Base-by-base conservation (phyloP, 2,329 filamentous ascomycete genomes). In the Apiospora malaysiana region DNA sequence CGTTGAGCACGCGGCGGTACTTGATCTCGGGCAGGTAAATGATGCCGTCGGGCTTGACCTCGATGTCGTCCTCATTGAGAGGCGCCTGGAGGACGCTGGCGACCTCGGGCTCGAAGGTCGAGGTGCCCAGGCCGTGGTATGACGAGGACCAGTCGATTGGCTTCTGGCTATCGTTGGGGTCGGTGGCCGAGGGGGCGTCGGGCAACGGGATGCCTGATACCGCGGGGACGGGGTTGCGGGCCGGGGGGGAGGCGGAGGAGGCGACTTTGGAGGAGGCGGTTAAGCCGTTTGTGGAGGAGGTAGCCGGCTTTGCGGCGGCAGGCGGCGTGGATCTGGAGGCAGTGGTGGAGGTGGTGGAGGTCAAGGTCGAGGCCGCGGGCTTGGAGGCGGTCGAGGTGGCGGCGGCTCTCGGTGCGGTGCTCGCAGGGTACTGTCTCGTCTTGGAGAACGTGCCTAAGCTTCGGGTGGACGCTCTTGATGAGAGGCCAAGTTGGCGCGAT, bases 1-100 rank as follows among this genome's bases (percentile, higher is more conserved):
- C 85, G 81, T 98, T 98, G 77, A 99, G 83, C 74, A 97, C 95
- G 73, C 95, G 87, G 63, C 96, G 87, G 84, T 99, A 99, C 84
- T 98, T 98, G 86, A 99, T 98, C 86, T 99, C 96, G 16, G 96
- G 96, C 71, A 99, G 86, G 81, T 98, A 99, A 72, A 98, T 86
- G 76, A 99, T 95, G 45, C 96, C 96, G 83, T 99, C 96, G 43
- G 96, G 95, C 85, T 99, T 99, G 79, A 99, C 92, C 85, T 99
- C 96, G 70, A 99, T 91, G 82, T 98, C 95, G 66, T 91, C 87
- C 0, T 88, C 83, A 69, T 90, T 84, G 16, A 97, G 80, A 1
- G 91, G 90, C 70, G 88, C 85, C 73, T 93, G 88, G 66, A 98
- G 86, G 25, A 93, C 87, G 21, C 90, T 86, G 12, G 89, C 87